Percentiles rank a stretch among this genome's conserved stretches.
Evolutionary conservation across 1,284 basidiomycete genomes (phyloP).

Genomic region (Trichosporon ovoides): DNA sequence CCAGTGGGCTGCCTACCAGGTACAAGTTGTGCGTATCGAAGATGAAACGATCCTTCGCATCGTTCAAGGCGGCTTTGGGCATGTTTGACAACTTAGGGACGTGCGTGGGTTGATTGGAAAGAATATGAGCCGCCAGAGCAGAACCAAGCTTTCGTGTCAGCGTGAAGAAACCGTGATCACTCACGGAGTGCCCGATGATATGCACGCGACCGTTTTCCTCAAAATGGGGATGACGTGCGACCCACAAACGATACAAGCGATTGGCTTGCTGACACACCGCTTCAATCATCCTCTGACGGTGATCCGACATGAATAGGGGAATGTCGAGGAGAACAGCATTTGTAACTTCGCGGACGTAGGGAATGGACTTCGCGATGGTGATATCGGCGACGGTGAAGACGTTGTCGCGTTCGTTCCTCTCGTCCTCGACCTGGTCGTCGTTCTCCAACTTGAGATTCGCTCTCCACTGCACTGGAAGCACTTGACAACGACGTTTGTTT

Average conservation of each 20-base stretch:
- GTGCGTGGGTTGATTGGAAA: conserved; percentile 55
- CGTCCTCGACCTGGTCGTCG: conserved; percentile 48
- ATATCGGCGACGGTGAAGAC: conserved; percentile 53
- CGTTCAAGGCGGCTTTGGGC: conserved; percentile 39
- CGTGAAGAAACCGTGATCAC: conserved; percentile 11
- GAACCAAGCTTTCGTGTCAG: conserved; percentile 50
- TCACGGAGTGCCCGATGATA: conserved; percentile 48
- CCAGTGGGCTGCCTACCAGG: conserved; percentile 54
- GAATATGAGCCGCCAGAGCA: conserved; percentile 54
- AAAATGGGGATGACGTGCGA: conserved; percentile 54
- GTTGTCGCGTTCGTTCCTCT: conserved; percentile 51
- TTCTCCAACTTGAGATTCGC: conserved; percentile 51
- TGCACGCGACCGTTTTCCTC: conserved; percentile 51
- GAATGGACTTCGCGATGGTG: conserved; percentile 52
- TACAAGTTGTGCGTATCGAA: conserved; percentile 54
- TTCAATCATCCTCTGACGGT: conserved; percentile 54
- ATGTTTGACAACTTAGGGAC: conserved; percentile 49
- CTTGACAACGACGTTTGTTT: conserved; percentile 50
- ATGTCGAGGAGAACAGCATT: conserved; percentile 54
- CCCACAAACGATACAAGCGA: conserved; percentile 54
- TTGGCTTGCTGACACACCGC: conserved; percentile 51
- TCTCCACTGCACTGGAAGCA: conserved; percentile 57
- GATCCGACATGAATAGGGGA: conserved; percentile 51
- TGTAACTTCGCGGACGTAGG: conserved; percentile 52
- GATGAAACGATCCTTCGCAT: conserved; percentile 48